Evolutionary conservation across 805 yeast genomes (phyloP).

Genomic region (Candida germanica): DNA sequence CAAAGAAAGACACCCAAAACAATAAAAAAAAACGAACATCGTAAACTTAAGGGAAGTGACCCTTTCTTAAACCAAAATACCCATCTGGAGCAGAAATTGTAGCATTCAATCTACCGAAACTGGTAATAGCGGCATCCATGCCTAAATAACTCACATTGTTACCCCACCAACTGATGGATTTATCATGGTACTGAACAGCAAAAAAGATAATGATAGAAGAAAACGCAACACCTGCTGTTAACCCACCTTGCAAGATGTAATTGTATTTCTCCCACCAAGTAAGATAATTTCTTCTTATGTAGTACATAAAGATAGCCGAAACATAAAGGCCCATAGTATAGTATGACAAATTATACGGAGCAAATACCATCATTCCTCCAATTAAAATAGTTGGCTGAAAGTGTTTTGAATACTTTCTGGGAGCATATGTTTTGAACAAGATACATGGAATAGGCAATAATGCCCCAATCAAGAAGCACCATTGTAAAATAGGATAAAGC

Average conservation of each 20-base stretch:
- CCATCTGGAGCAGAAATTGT: constrained; percentile 24
- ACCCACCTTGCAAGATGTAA: constrained; percentile 27
- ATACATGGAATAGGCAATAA: constrained; percentile 20
- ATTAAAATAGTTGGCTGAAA: constrained; percentile 32
- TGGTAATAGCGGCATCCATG: constrained; percentile 29
- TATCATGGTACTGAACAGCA: constrained; percentile 31
- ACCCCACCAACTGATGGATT: constrained; percentile 29
- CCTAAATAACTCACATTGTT: constrained; percentile 25
- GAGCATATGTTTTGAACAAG: constrained; percentile 16
- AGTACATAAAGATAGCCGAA: constrained; percentile 23
- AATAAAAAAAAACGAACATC: not conserved
- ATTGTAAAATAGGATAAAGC: constrained; percentile 29
- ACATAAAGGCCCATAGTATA: constrained; percentile 24
- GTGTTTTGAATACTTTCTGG: constrained; percentile 18
- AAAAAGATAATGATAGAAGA: constrained; percentile 33
- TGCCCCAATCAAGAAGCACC: constrained; percentile 31
- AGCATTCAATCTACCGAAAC: constrained; percentile 23
- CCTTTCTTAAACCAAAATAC: constrained; percentile 25
- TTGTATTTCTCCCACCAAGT: constrained; percentile 36
- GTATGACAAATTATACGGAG: constrained; percentile 31
- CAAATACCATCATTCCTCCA: constrained; percentile 25
- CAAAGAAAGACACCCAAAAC: too few relatives aligned
- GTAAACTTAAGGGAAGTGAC: constrained; percentile 20
- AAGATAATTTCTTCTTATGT: constrained; percentile 22
- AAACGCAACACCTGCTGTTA: constrained; percentile 32